Conservation (phyloP, 805 yeast species). For the Candida ulmi region DNA sequence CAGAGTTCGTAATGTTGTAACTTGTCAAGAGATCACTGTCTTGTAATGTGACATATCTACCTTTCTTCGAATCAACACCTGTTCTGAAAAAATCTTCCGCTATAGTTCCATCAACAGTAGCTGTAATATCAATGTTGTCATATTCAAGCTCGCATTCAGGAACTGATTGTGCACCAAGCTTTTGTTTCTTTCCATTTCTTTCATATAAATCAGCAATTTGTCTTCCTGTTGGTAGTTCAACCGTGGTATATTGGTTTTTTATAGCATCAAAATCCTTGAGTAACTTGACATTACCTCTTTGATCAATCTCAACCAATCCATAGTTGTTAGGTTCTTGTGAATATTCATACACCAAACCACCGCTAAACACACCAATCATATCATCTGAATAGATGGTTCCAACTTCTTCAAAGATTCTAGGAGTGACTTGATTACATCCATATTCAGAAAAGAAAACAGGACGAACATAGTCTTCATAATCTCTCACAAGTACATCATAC, state of each 20-base stretch:
- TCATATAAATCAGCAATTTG: constrained; percentile 19
- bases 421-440: constrained; percentile 82
- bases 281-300: constrained; percentile 41
- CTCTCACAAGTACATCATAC: constrained; percentile 59
- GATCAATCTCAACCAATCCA: constrained; percentile 67
- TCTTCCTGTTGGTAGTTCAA: constrained; percentile 26
- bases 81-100: constrained; percentile 39
- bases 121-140: constrained; percentile 35
- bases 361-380: constrained; percentile 76
- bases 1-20: constrained; percentile 35
- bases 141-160: constrained; percentile 36
- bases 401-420: constrained; percentile 76
- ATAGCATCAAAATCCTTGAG: constrained; percentile 55
- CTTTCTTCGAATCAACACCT: constrained; percentile 45
- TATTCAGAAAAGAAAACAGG: constrained; percentile 90
- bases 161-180: constrained; percentile 19
- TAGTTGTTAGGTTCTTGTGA: constrained; percentile 72
- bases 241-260: constrained; percentile 36
- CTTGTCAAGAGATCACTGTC: constrained; percentile 38
- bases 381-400: constrained; percentile 58
- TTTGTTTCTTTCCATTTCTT: constrained; percentile 18
- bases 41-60: constrained; percentile 42
- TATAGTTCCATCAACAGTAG: constrained; percentile 34
- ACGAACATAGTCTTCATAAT: constrained; percentile 58
- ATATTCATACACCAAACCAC: constrained; percentile 92